Evolutionary conservation across 805 yeast genomes (phyloP), one percentile per base, ranked within the genome.

Genomic region (Candida nemodendra): DNA sequence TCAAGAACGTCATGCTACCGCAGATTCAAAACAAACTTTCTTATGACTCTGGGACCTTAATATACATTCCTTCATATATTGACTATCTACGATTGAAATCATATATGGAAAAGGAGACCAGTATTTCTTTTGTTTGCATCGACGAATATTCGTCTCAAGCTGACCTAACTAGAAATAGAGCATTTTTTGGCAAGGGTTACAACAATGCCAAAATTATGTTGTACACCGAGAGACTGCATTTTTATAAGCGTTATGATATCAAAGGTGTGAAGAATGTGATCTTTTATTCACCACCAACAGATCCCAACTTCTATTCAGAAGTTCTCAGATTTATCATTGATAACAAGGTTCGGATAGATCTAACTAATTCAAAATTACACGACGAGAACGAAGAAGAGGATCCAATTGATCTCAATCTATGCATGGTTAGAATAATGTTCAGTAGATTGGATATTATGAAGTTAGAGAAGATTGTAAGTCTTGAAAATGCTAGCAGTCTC

Each of bases 211-310:
- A 75, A 3, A 72, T 91, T 18, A 59, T 93, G 66, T 63, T 93
- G n/a, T 91, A 91, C 62, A 86, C 97, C 0, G 98, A 91, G 54
- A 81, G 99, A 71, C 68, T 91, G 57, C 98, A 93, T 61, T 93
- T 87, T 57, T 93, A 81, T 67, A 78, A 96, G 47, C 73, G 98
- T 36, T 90, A 76, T 59, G 90, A 85, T 41, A 69, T 93, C 35
- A 77, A 74, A 42, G 98, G 98, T 18, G 95, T 87, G 16, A 82
- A 84, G 55, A 84, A 81, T 39, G 72, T 93, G 13, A 59, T 91
- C 5, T 79, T 93, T 66, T 93, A 88, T 61, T 87, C 83, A 23
- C 71, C 85, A 15, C 98, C 99, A 11, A 69, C 81, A 12, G 89
- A 91, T 57, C 95, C 96, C 7, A 57, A 71, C 27, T 93, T 88